These are phyloP conservation scores for Lentinula raphanica DNA, from an alignment of 768 basidiomycete species.

Conservation along the genomic window DNA sequence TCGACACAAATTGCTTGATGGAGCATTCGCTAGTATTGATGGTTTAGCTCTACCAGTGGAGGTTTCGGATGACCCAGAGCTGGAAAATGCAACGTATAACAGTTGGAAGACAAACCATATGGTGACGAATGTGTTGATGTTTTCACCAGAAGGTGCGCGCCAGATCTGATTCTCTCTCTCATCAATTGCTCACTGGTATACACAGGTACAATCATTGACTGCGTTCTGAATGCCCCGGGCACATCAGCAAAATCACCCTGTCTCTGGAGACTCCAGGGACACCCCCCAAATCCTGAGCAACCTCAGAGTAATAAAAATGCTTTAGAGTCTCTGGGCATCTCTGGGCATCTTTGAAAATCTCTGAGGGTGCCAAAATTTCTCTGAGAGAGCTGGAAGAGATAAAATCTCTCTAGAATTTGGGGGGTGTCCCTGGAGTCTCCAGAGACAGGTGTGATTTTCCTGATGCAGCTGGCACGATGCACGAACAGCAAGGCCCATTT, in stretches of 20 bases:
- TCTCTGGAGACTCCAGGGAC: no score
- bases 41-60: slow-evolving; percentile 29
- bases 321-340: no score
- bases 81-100: slow-evolving; percentile 35
- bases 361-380: no score
- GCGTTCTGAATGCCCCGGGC: slow-evolving; percentile 24
- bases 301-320: no score
- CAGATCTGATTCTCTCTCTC: background rate
- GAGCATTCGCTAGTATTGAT: slow-evolving; percentile 38
- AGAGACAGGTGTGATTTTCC: no score
- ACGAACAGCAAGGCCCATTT: slow-evolving; percentile 22
- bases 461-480: slow-evolving; percentile 35
- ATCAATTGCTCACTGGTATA: background rate
- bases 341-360: no score
- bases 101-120: slow-evolving; percentile 14
- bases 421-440: no score
- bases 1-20: slow-evolving; percentile 28
- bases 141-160: slow-evolving; percentile 14
- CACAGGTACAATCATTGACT: slow-evolving; percentile 22
- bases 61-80: slow-evolving; percentile 29
- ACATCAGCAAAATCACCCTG: no score
- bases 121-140: slow-evolving; percentile 20
- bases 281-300: no score
- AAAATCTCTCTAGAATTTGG: no score
- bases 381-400: no score